Evolutionary conservation across 805 yeast genomes (phyloP), one percentile per base, ranked within the genome.

Genomic region (Pichia rugopelliculosa): DNA sequence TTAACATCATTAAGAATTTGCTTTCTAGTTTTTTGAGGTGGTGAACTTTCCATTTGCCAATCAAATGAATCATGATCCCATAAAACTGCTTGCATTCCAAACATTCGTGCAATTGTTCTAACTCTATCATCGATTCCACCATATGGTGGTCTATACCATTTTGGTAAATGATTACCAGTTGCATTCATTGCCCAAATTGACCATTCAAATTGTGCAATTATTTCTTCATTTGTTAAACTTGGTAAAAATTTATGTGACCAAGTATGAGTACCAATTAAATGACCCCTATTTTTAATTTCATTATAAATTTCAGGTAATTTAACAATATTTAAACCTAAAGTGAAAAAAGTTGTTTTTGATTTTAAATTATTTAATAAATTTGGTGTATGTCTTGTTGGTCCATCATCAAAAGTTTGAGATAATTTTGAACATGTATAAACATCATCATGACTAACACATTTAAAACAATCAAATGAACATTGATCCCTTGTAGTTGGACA

Each of bases 131-230:
- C 99, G 30, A 87, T 73, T 0, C 96, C 97, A 0, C 98, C 99
- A 61, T 87, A 91, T 1, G 99, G 99, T 0, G 99, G 99, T 55
- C 99, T 76, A 64, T 86, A 91, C 86, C 91, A 91, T 59, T 83
- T 84, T 7, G 99, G 99, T 10, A 86, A 61, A 58, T 89, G 90
- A 24, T 81, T 72, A 0, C 87, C 86, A 0, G 97, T 89, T 1
- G 96, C 96, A 68, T 91, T 90, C 89, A 90, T 87, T 6, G 97
- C 96, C 97, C 97, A 91, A 27, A 88, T 80, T 1, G 95, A 82
- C 99, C 99, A 91, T 64, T 90, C 83, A 36, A 91, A 67, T 62
- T 91, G 96, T 0, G 97, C 96, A 47, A 85, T 80, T 18, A 91
- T 79, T 52, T 87, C 77, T 65, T 88, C 91, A 60, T 89, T 89